Evolutionary conservation across 2,329 filamentous ascomycete genomes (phyloP), one percentile per base, ranked within the genome.

Genomic region (Ploettnerulaceae sp.): DNA sequence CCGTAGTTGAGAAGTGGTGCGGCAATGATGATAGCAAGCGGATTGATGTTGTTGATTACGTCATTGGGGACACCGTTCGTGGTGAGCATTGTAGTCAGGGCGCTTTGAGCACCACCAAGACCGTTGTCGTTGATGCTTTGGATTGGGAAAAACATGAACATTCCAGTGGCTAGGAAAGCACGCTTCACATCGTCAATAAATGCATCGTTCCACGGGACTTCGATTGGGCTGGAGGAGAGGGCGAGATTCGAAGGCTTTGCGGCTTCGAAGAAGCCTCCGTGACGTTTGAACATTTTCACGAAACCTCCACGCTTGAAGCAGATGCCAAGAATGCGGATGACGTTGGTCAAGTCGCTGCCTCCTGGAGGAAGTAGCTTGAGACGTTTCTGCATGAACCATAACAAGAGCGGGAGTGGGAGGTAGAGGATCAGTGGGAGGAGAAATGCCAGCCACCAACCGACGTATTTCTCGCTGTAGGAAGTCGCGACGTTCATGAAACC

Each of bases 141-240:
- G 21, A 75, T 64, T 8, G 71, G 71, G 49, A 69, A 71, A 64
- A 72, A 75, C 22, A 70, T 57, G 65, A 86, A 90, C 32, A 88
- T 84, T 53, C 77, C 73, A 68, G 81, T 85, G 47, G 83, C 82
- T 59, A 77, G 72, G 49, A 86, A 69, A 51, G 83, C 82, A 65
- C 86, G 82, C 41, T 74, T 74, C 40, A 89, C 81, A 61, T 89
- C 84, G 59, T 88, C 84, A 17, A 91, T 85, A 81, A 86, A 91
- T 32, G 76, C 77, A 57, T 91, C 87, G 52, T 90, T 86, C 60
- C 89, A 89, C 0, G 80, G 83, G 78, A 90, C 88, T 79, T 83
- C 88, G 0, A 49, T 43, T 0, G 84, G 84, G 47, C 78, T 77
- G 54, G 72, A 64, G 2, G 64, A 66, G 21, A 72, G 67, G 7